phyloP scores from a whole-genome alignment of 176 grass and related monocot genomes.

The Thinopyrum elongatum region DNA sequence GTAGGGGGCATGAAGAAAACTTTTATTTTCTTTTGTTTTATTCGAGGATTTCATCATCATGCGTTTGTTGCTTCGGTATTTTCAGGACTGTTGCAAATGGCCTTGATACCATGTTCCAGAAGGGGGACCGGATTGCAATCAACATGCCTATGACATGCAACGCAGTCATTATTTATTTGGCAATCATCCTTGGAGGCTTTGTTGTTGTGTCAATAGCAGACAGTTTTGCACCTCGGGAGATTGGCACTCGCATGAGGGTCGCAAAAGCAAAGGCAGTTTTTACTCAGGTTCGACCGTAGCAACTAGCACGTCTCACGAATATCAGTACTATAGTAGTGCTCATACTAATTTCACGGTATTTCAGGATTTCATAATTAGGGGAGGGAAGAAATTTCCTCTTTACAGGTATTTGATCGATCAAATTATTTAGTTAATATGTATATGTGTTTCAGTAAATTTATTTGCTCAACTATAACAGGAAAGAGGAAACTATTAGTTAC shows the following conservation, averaged over 20 bases:
- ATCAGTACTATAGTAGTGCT: not conserved
- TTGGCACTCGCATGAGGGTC: slow-evolving; percentile 60
- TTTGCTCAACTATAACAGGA: not conserved
- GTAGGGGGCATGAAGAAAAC: not conserved
- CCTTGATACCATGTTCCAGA: slow-evolving; percentile 73
- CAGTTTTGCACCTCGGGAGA: slow-evolving; percentile 83
- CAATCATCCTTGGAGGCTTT: slow-evolving; percentile 74
- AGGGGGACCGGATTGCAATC: slow-evolving; percentile 81
- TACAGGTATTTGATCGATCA: slow-evolving; percentile 69
- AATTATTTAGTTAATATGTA: not conserved
- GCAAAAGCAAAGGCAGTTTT: slow-evolving; percentile 85
- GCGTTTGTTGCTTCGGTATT: slow-evolving; percentile 21
- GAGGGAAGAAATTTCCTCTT: slow-evolving; percentile 81
- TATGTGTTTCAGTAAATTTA: not conserved
- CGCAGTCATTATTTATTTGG: slow-evolving; percentile 89
- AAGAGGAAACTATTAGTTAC: not conserved
- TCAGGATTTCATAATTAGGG: slow-evolving; percentile 94
- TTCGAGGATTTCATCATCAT: not conserved
- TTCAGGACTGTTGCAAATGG: slow-evolving; percentile 75
- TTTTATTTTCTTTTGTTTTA: not conserved
- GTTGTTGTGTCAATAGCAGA: slow-evolving; percentile 98
- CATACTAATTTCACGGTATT: slow-evolving; percentile 28
- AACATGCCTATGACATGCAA: slow-evolving; percentile 98
- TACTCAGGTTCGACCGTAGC: slow-evolving; percentile 57
- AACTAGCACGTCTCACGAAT: not conserved